Conservation (phyloP, 371 early-diverging fungal genomes). For the Nosema bombycis region DNA sequence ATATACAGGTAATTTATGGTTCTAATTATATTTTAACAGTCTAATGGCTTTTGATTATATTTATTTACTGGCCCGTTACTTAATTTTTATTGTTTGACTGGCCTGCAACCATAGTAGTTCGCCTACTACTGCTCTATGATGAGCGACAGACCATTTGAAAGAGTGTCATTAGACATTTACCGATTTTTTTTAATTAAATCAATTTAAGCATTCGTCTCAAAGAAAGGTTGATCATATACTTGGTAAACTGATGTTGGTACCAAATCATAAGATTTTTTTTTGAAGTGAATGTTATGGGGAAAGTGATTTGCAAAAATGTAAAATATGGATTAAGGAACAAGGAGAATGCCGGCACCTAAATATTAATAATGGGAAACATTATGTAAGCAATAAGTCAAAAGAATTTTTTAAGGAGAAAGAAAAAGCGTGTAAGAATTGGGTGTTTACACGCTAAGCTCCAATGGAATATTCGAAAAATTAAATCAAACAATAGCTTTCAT, state of each 20-base stretch:
- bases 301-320: not conserved
- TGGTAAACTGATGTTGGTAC: too few species aligned
- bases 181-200: not conserved
- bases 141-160: not conserved
- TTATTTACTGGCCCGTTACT: too few species aligned
- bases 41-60: too few species aligned
- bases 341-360: not conserved
- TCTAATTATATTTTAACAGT: too few species aligned
- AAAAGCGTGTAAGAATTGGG: not conserved
- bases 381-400: not conserved
- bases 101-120: too few species aligned
- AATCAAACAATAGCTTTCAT: not conserved
- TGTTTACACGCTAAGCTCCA: not conserved
- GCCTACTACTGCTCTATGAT: too few species aligned
- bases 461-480: not conserved
- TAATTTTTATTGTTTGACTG: too few species aligned
- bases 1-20: too few species aligned
- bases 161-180: slow-evolving; percentile 7
- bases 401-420: not conserved
- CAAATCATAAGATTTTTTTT: not conserved
- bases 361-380: slow-evolving; percentile 41
- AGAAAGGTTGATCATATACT: too few species aligned
- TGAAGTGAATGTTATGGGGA: not conserved
- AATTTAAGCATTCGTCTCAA: not conserved
- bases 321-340: not conserved